Evolutionary conservation across 805 yeast species (phyloP).

Genomic region (Candida pseudofarinosa): DNA sequence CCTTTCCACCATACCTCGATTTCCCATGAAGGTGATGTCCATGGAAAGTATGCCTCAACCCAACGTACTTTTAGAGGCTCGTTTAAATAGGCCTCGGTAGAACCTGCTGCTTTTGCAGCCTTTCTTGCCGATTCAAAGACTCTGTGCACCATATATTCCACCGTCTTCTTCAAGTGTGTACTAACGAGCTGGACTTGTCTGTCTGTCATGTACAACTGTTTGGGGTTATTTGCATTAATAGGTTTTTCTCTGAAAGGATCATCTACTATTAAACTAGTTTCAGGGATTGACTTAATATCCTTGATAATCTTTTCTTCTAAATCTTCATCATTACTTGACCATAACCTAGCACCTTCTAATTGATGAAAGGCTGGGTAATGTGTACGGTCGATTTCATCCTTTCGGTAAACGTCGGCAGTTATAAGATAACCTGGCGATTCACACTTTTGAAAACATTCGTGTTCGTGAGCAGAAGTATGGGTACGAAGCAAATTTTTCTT

Average conservation of each 20-base stretch:
- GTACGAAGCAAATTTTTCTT: constrained; percentile 72
- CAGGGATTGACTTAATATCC: constrained; percentile 66
- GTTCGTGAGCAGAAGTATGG: constrained; percentile 96
- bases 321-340: constrained; percentile 55
- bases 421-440: constrained; percentile 84
- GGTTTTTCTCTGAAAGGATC: constrained; percentile 55
- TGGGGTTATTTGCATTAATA: constrained; percentile 64
- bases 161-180: constrained; percentile 76
- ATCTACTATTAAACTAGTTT: constrained; percentile 66
- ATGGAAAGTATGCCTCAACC: constrained; percentile 94
- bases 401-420: constrained; percentile 91
- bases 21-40: constrained; percentile 99
- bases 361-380: constrained; percentile 98
- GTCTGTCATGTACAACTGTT: constrained; percentile 71
- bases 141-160: constrained; percentile 77
- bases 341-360: constrained; percentile 91
- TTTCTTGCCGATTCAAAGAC: constrained; percentile 71
- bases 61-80: constrained; percentile 85
- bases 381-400: constrained; percentile 92
- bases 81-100: constrained; percentile 51
- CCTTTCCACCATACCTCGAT: constrained; percentile 99
- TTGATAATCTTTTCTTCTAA: constrained; percentile 34
- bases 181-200: constrained; percentile 66
- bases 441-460: constrained; percentile 67
- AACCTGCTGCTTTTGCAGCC: constrained; percentile 59